Base-by-base conservation (phyloP, 768 basidiomycete genomes). In the Artomyces pyxidatus region DNA sequence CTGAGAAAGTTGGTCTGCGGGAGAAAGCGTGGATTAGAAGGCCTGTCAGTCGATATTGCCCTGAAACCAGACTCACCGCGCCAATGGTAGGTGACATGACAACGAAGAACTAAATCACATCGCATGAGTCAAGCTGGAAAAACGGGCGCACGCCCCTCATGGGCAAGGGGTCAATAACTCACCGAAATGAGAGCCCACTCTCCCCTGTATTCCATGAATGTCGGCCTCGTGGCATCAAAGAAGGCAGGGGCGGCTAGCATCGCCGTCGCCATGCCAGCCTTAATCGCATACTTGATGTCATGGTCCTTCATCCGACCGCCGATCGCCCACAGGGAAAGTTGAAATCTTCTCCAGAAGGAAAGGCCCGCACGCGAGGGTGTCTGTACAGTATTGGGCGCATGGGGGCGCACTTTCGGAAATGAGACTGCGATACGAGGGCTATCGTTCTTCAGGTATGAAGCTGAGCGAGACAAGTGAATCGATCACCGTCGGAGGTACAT, bases 101-200 rank as follows among this genome's bases (percentile, higher is more conserved):
- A n/a, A 87, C 80, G 57, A 92, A 88, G 65, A 83, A 89, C 85
- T 87, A 47, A n/a, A n/a, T 0, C 11, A 5, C n/a, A 2, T 27
- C 5, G 12, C n/a, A n/a, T n/a, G n/a, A n/a, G n/a, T n/a, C n/a
- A n/a, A n/a, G 29, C 21, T 45, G 28, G 55, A 59, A 17, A 53
- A 40, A 26, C 45, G 38, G 22, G 19, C 44, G 10, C 17, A 3
- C 27, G 48, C 44, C 47, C 27, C 48, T 23, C 8, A 28, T 42
- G 6, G 3, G 16, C 8, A 35, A n/a, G 16, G 39, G 3, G 22
- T 37, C 6, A 0, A 37, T 27, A 25, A 69, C 77, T 60, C 53
- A 88, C 91, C 39, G 93, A 93, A 46, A 98, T 88, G 60, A 99
- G 68, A 1, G 92, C 92, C 95, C 95, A 99, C 67, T 97, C 92